Base-by-base conservation (phyloP, 75 land plant species). In the Pinus tabuliformis region DNA sequence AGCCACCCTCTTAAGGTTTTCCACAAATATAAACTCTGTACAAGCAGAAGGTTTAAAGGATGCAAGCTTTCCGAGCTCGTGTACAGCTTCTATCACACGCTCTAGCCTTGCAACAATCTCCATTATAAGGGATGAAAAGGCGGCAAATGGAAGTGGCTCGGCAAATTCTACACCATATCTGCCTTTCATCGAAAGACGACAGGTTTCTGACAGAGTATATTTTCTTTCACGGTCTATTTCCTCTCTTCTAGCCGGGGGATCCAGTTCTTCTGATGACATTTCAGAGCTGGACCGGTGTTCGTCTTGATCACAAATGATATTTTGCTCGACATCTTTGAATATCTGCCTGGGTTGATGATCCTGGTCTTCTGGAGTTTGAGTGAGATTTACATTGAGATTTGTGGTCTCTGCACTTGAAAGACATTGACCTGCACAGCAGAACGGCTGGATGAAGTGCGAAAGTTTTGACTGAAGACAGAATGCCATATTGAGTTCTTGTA, bases 41-140 rank as follows among this genome's bases (percentile, higher is more conserved):
- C 54, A 49, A 49, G 9, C 54, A 3, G 1, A 49, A 20, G 15
- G 28, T 62, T 81, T 82, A 72, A 86, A 91, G 17, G 75, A 30
- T 24, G 87, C 89, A 30, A 78, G 61, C 7, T 75, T 73, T 61
- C 78, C 87, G 14, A 89, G 85, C 18, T 84, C 83, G 64, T 86
- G 83, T 8, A 89, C 83, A 36, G 82, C 81, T 42, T 89, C 84
- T 6, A 77, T 81, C 12, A 89, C 26, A 65, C 56, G 72, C 78
- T 87, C 86, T 15, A 86, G 77, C 33, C 79, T 79, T 5, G 75
- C 84, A 3, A 81, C 75, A 16, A 86, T 78, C 60, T 84, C 82
- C 52, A 82, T 75, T 64, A 89, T 30, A 52, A 72, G 37, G 63
- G 78, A 82, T 21, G 76, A 66, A 61, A 89, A 77, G 49, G 70